These are phyloP conservation scores for Flueggea neowawraea DNA, from an alignment of 441 rosid genomes.

Conservation along the genomic window DNA sequence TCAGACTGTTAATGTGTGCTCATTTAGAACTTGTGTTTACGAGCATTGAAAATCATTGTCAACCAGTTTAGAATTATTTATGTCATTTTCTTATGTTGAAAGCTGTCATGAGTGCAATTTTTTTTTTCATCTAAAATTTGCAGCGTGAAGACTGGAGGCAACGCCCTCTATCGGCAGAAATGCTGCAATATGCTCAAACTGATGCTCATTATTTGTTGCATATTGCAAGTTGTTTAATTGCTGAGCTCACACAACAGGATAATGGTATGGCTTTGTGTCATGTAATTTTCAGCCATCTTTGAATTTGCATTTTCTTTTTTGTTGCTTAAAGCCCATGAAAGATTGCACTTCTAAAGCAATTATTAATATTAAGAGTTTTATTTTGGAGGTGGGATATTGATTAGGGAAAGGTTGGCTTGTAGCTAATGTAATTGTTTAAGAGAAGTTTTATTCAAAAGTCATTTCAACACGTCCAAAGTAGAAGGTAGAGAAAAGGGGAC, in stretches of 20 bases:
- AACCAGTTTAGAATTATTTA: background rate
- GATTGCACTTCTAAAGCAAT: too few species aligned
- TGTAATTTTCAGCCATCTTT: background rate
- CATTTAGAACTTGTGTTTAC: background rate
- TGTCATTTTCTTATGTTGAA: background rate
- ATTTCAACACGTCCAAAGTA: too few species aligned
- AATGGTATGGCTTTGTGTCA: constrained; percentile 42
- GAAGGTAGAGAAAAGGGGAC: too few species aligned
- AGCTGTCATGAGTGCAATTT: too few species aligned
- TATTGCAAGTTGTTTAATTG: constrained; percentile 59
- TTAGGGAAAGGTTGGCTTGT: too few species aligned
- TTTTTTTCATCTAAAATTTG: constrained; percentile 2
- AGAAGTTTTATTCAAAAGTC: too few species aligned
- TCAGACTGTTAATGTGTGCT: constrained; percentile 1
- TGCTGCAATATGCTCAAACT: constrained; percentile 79
- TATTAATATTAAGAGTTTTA: too few species aligned
- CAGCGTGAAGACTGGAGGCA: constrained; percentile 99
- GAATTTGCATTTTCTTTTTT: background rate
- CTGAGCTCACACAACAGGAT: constrained; percentile 62
- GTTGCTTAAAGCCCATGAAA: background rate
- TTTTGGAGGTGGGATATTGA: too few species aligned
- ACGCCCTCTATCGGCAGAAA: constrained; percentile 72
- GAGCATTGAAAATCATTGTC: background rate
- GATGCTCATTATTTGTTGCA: constrained; percentile 88
- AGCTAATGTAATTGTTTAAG: too few species aligned